Conservation (phyloP, 2,329 filamentous ascomycete genomes). For the Epichloe bromicola region DNA sequence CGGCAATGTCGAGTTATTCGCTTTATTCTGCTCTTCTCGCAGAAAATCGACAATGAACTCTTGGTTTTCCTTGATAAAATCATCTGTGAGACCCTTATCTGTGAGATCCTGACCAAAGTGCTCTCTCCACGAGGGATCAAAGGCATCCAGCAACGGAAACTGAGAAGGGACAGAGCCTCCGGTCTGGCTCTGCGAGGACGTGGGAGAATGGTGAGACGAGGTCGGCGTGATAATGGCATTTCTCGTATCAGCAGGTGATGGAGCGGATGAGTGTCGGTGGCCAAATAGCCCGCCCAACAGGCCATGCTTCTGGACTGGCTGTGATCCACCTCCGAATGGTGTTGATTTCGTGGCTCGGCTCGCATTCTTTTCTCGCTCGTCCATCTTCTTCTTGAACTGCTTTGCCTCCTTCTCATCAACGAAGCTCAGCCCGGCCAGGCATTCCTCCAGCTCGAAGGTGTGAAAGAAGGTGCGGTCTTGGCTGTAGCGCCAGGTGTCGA, state of each 20-base stretch:
- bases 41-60: conserved; percentile 56
- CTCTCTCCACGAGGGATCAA: conserved; percentile 51
- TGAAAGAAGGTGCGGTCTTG: conserved; percentile 97
- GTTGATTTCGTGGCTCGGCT: conserved; percentile 74
- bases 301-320: conserved; percentile 27
- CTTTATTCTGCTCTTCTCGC: conserved; percentile 39
- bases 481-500: conserved; percentile 88
- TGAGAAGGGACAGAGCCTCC: conserved; percentile 35
- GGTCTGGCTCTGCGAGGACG: conserved; percentile 34
- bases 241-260: conserved; percentile 44
- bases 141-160: conserved; percentile 48
- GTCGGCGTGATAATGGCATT: conserved; percentile 21
- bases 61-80: conserved; percentile 55
- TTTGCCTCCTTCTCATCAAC: conserved; percentile 95
- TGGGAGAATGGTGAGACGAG: conserved; percentile 23
- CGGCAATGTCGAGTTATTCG: conserved; percentile 11
- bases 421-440: conserved; percentile 80
- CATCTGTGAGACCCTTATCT: conserved; percentile 49
- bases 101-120: conserved; percentile 52
- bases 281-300: conserved; percentile 51
- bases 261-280: conserved; percentile 45
- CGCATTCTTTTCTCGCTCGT: conserved; percentile 89
- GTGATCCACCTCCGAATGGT: conserved; percentile 49
- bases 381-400: conserved; percentile 94
- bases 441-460: conserved; percentile 90